These are phyloP conservation scores for Beauveria sp. DNA, from an alignment of 2,329 filamentous ascomycete species.

Conservation along the genomic window DNA sequence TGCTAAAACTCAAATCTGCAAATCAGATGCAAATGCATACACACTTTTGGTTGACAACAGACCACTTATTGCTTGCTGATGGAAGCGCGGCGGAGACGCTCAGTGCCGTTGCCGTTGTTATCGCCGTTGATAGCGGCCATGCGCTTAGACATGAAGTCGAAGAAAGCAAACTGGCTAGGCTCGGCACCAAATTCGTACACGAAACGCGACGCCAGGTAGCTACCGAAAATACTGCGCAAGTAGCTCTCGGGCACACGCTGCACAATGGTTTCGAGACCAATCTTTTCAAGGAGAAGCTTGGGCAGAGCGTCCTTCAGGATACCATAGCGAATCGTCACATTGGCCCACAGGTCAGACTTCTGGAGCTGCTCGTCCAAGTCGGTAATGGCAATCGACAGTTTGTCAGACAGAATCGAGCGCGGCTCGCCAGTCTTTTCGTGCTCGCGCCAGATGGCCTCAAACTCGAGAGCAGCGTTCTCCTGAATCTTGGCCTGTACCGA, in stretches of 20 bases:
- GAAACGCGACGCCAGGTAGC: slow-evolving; percentile 89
- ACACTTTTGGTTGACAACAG: not conserved
- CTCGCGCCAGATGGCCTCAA: slow-evolving; percentile 97
- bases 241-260: slow-evolving; percentile 85
- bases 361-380: slow-evolving; percentile 94
- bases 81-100: slow-evolving; percentile 22
- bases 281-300: slow-evolving; percentile 73
- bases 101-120: slow-evolving; percentile 16
- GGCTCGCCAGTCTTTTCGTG: slow-evolving; percentile 72
- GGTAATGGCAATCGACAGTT: slow-evolving; percentile 88
- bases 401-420: slow-evolving; percentile 84
- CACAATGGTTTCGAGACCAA: slow-evolving; percentile 84
- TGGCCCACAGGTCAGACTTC: slow-evolving; percentile 83
- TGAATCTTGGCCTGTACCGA: slow-evolving; percentile 86
- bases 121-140: slow-evolving; percentile 39
- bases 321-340: slow-evolving; percentile 66
- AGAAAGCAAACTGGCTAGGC: slow-evolving; percentile 96
- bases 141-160: slow-evolving; percentile 75
- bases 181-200: slow-evolving; percentile 92
- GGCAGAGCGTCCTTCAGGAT: slow-evolving; percentile 84
- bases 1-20: not conserved
- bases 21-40: not conserved
- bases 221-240: slow-evolving; percentile 90
- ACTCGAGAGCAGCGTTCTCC: slow-evolving; percentile 86
- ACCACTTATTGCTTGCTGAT: slow-evolving; percentile 13